A percentile compares a stretch with the other conserved stretches of the same genome.
phyloP scores from a whole-genome alignment of 2,329 filamentous ascomycete genomes.

The Nemania sp. region DNA sequence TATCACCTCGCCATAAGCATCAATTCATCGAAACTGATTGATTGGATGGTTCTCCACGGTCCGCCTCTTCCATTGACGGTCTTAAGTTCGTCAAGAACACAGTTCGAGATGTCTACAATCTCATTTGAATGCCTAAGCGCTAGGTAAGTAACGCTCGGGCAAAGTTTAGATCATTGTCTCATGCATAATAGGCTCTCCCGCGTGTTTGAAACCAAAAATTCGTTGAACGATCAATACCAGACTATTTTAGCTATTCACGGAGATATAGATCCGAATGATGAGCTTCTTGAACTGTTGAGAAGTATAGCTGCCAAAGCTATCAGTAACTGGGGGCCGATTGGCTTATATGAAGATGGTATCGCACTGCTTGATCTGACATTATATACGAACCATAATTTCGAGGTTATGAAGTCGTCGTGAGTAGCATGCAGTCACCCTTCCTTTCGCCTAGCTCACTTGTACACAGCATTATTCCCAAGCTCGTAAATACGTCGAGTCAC shows the following conservation, averaged over 20 bases:
- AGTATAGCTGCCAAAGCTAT: conserved; percentile 7
- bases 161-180: neutral
- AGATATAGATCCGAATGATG: conserved; percentile 12
- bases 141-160: neutral
- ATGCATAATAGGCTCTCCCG: conserved; percentile 16
- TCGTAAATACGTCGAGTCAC: neutral
- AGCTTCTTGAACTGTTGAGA: conserved; percentile 4
- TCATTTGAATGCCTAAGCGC: neutral
- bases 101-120: conserved; percentile 1
- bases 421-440: conserved; percentile 1
- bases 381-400: conserved; percentile 10
- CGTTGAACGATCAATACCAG: conserved; percentile 11
- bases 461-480: conserved; percentile 17
- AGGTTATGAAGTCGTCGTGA: conserved; percentile 27
- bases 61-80: neutral
- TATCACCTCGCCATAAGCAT: neutral
- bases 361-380: conserved; percentile 24
- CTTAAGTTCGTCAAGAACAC: conserved; percentile 5
- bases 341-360: conserved; percentile 25
- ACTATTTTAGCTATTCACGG: conserved; percentile 19
- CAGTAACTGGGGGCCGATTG: neutral
- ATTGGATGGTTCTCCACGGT: neutral
- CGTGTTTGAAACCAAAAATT: conserved; percentile 5
- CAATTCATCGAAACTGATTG: neutral
- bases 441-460: neutral